A percentile compares a stretch with the other conserved stretches of the same genome.
Evolutionary conservation across 2,329 filamentous ascomycete genomes (phyloP).

Genomic region (Xylariaceae sp.): DNA sequence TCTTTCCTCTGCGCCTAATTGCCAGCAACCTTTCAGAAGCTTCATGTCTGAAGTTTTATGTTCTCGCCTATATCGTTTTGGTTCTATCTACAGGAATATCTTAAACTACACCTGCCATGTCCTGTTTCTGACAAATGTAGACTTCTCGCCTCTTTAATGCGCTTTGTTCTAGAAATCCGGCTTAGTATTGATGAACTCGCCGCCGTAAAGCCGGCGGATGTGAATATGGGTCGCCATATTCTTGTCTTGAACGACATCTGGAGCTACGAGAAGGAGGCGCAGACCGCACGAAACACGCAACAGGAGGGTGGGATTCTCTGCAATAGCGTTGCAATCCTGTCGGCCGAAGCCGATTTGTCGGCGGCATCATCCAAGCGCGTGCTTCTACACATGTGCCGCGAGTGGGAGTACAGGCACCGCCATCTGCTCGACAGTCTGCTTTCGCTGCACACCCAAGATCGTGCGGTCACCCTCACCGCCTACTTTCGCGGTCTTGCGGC

Average conservation of each 20-base stretch:
- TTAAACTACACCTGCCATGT: too few species aligned
- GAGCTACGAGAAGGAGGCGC: conserved; percentile 10
- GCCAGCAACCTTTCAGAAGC: background rate
- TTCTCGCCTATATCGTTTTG: too few species aligned
- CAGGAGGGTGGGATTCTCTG: conserved; percentile 4
- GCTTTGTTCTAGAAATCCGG: background rate
- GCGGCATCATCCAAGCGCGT: conserved; percentile 1
- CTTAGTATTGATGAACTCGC: background rate
- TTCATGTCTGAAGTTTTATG: background rate
- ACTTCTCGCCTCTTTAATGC: conserved; percentile 1
- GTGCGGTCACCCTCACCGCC: too few species aligned
- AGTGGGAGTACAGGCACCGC: conserved; percentile 7
- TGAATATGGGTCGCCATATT: background rate
- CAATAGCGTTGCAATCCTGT: conserved; percentile 5
- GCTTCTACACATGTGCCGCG: background rate
- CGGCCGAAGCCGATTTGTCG: conserved; percentile 2
- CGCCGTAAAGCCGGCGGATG: background rate
- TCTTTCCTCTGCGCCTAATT: background rate
- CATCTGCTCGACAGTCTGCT: background rate
- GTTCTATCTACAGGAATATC: too few species aligned
- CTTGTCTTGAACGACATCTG: conserved; percentile 10
- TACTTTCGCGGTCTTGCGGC: too few species aligned
- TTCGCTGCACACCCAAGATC: too few species aligned
- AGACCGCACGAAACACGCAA: background rate
- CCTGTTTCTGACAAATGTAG: background rate